A percentile compares a stretch with the other conserved stretches of the same genome.
phyloP scores from a whole-genome alignment of 495 filamentous ascomycete genomes.

The Lasiosphaeria hispida region DNA sequence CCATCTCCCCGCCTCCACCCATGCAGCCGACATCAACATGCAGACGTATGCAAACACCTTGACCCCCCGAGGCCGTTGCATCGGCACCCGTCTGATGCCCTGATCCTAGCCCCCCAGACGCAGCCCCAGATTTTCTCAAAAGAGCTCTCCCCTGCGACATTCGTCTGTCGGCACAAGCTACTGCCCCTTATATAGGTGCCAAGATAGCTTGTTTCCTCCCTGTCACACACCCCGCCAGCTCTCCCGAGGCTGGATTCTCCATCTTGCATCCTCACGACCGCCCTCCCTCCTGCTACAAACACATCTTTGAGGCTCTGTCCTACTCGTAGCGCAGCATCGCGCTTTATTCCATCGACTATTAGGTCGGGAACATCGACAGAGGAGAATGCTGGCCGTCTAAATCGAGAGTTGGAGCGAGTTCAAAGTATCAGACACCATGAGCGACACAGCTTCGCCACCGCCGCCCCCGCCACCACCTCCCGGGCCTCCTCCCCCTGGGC shows the following conservation, averaged over 20 bases:
- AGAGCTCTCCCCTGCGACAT: neutral
- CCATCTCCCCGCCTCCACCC: too few relatives aligned
- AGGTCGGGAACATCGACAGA: too few relatives aligned
- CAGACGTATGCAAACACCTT: neutral
- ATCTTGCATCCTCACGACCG: too few relatives aligned
- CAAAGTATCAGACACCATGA: neutral
- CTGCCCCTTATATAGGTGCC: neutral
- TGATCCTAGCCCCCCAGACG: neutral
- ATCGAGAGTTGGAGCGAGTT: neutral
- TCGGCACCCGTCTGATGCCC: slow-evolving; percentile 1
- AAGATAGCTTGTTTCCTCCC: too few relatives aligned
- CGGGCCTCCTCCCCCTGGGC: slow-evolving; percentile 6
- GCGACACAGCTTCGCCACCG: slow-evolving; percentile 2
- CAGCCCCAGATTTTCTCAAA: neutral
- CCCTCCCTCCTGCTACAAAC: too few relatives aligned
- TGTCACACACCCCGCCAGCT: too few relatives aligned
- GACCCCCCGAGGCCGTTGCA: slow-evolving; percentile 7
- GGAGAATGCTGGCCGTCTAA: neutral
- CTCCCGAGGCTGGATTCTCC: too few relatives aligned
- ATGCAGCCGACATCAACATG: too few relatives aligned
- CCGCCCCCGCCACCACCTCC: neutral
- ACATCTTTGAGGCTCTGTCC: too few relatives aligned
- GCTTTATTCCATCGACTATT: too few relatives aligned
- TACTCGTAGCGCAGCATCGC: too few relatives aligned
- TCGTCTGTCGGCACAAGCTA: neutral